Conservation (phyloP, 202 grass and related monocot species). For the Brachypodium distachyon region DNA sequence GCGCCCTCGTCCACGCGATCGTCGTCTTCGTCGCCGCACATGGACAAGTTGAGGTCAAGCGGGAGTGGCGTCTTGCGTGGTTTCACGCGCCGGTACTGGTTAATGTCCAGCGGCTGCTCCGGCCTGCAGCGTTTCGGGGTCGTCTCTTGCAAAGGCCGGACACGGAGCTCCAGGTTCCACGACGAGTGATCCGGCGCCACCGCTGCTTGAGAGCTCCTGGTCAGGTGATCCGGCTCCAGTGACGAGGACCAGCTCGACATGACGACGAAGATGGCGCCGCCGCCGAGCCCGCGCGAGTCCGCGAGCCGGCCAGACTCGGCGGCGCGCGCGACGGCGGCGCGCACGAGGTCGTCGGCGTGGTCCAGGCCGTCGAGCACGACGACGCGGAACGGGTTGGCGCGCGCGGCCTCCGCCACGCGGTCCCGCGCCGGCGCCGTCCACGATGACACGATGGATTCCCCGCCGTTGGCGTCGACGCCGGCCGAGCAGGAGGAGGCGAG, state of each 20-base stretch:
- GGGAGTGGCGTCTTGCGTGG: constrained; percentile 35
- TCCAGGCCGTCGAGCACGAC: constrained; percentile 73
- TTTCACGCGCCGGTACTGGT: constrained; percentile 23
- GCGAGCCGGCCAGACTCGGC: constrained; percentile 49
- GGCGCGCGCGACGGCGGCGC: constrained; percentile 29
- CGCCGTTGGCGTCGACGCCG: neutral
- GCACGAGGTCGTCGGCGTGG: constrained; percentile 29
- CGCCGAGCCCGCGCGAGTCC: constrained; percentile 62
- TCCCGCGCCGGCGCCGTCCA: constrained; percentile 49
- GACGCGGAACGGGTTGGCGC: constrained; percentile 49
- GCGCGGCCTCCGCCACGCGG: constrained; percentile 40
- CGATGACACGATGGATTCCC: constrained; percentile 28
- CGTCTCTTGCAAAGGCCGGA: neutral
- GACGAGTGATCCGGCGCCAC: neutral
- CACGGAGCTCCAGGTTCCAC: constrained; percentile 50
- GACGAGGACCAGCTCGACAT: constrained; percentile 24
- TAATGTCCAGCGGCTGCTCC: constrained; percentile 5
- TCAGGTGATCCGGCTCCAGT: neutral
- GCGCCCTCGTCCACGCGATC: constrained; percentile 33
- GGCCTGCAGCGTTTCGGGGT: constrained; percentile 32
- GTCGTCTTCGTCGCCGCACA: constrained; percentile 29
- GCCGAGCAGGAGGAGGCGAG: neutral
- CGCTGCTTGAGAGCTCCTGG: too few species aligned
- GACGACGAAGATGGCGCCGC: constrained; percentile 55
- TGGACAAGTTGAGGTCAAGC: constrained; percentile 69